Evolutionary conservation across 1,284 basidiomycete species (phyloP).

Genomic region (Exobasidium cylindrosporum): DNA sequence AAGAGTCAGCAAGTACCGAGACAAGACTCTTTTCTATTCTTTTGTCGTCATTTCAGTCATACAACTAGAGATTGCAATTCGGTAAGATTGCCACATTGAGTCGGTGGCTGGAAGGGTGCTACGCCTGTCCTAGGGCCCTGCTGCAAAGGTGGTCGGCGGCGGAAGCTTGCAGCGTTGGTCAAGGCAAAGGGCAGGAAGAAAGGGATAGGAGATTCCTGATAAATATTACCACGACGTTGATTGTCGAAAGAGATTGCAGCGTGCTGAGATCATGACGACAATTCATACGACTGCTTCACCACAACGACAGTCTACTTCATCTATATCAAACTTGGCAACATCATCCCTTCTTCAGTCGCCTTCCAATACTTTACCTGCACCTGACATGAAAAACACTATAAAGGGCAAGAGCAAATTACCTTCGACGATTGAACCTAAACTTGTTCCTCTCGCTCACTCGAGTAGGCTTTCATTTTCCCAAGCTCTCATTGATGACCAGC

Average conservation of each 20-base stretch:
- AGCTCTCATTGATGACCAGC: constrained; percentile 27
- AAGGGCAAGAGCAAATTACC: background rate
- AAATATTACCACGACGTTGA: too few species aligned
- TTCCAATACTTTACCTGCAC: background rate
- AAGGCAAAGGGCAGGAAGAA: background rate
- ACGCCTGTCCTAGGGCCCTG: background rate
- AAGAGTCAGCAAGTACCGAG: too few species aligned
- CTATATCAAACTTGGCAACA: background rate
- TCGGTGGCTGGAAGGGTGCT: background rate
- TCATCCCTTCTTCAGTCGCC: background rate
- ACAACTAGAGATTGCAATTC: too few species aligned
- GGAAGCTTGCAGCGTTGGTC: background rate
- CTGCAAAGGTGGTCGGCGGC: background rate
- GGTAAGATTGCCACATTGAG: too few species aligned
- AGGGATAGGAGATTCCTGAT: background rate
- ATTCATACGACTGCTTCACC: background rate
- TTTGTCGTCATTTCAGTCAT: too few species aligned
- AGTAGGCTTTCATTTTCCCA: background rate
- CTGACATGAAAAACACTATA: background rate
- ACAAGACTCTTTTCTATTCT: too few species aligned
- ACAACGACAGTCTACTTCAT: background rate
- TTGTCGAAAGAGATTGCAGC: too few species aligned
- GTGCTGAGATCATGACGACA: background rate
- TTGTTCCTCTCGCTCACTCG: background rate
- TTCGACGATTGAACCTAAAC: background rate